A percentile compares a stretch with the other conserved stretches of the same genome.
These are phyloP conservation scores for Talaromyces sp. DNA, from an alignment of 2,329 filamentous ascomycete species.

Conservation along the genomic window DNA sequence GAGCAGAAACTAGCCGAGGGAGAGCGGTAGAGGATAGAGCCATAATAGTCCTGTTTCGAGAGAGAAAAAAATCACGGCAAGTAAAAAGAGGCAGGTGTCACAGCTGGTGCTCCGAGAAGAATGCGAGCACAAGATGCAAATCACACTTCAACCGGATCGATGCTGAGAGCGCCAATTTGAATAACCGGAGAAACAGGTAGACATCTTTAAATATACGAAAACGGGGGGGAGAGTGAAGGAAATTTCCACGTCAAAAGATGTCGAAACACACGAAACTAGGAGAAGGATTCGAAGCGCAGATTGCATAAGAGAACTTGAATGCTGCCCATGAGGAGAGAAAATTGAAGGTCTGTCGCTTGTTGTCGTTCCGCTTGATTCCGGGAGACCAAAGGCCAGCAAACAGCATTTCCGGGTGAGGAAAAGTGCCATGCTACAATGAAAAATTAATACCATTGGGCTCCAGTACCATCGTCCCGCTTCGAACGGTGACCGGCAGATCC, in stretches of 20 bases:
- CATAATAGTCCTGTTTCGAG: slow-evolving; percentile 11
- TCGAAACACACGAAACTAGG: slow-evolving; percentile 19
- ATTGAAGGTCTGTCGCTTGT: slow-evolving; percentile 29
- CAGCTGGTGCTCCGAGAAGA: background rate
- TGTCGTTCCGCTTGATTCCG: slow-evolving; percentile 23
- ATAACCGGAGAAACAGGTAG: background rate
- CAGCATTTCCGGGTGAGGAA: slow-evolving; percentile 16
- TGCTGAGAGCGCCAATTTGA: background rate
- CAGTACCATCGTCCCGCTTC: slow-evolving; percentile 52
- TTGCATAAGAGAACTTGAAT: slow-evolving; percentile 29
- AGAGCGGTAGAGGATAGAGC: slow-evolving; percentile 10
- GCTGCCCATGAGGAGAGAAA: slow-evolving; percentile 19
- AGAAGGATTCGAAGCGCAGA: slow-evolving; percentile 20
- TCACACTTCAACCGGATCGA: background rate
- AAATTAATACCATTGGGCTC: slow-evolving; percentile 43
- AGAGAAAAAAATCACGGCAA: background rate
- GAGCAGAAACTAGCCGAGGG: slow-evolving; percentile 12
- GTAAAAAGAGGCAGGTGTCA: background rate
- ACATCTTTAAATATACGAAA: slow-evolving; percentile 1
- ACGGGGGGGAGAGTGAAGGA: background rate
- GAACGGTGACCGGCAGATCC: slow-evolving; percentile 46
- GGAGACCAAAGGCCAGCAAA: slow-evolving; percentile 20
- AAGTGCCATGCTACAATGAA: slow-evolving; percentile 16
- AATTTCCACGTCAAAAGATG: slow-evolving; percentile 17
- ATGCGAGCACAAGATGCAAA: background rate